phyloP scores from a whole-genome alignment of 768 basidiomycete species.

The Suillus occidentalis region DNA sequence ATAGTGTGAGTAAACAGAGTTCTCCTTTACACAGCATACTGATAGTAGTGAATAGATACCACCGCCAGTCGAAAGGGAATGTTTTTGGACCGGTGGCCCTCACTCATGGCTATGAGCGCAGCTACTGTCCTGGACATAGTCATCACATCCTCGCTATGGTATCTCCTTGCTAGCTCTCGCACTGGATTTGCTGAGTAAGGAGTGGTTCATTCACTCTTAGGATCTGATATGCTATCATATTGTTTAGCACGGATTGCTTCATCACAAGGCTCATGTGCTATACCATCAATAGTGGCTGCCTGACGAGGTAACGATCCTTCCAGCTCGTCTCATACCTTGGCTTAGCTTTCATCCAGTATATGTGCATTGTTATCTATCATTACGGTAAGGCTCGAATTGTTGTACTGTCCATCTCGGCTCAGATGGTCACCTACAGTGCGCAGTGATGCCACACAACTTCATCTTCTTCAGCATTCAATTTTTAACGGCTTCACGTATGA shows the following conservation, averaged over 20 bases:
- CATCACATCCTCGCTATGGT: neutral
- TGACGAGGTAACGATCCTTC: constrained; percentile 3
- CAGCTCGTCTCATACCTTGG: no score
- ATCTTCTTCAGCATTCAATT: neutral
- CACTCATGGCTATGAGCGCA: neutral
- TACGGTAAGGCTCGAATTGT: neutral
- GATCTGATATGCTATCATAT: neutral
- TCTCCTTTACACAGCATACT: neutral
- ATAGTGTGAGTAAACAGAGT: neutral
- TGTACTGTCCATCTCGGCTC: neutral
- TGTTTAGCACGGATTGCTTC: neutral
- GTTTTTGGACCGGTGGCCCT: neutral
- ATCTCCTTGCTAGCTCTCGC: constrained; percentile 2
- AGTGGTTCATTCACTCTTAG: neutral
- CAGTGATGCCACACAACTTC: neutral
- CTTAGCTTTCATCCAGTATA: neutral
- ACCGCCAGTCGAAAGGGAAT: neutral
- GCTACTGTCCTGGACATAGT: neutral
- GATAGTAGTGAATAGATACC: neutral
- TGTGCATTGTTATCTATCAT: neutral
- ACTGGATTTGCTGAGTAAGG: constrained; percentile 1
- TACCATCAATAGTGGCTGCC: neutral
- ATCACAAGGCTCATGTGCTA: constrained; percentile 1
- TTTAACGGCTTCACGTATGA: neutral
- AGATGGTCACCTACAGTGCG: neutral